phyloP scores from a whole-genome alignment of 768 basidiomycete genomes.

The Nidularia pulvinata region DNA sequence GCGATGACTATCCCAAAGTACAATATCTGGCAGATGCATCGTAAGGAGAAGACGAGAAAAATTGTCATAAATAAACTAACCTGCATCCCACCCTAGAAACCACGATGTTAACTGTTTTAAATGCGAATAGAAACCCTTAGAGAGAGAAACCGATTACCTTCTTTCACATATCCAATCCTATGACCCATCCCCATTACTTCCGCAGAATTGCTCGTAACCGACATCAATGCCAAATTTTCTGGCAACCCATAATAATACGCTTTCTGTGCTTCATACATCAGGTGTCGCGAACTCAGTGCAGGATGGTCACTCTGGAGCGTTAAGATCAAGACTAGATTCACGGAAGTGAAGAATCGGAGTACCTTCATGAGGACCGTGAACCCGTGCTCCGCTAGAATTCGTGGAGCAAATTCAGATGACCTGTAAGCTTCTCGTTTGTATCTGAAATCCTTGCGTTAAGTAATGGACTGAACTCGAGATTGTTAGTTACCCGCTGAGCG shows the following conservation, averaged over 20 bases:
- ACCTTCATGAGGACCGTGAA: conserved; percentile 69
- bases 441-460: conserved; percentile 17
- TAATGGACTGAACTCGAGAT: background rate
- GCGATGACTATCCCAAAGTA: background rate
- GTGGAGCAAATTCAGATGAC: conserved; percentile 69
- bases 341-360: background rate
- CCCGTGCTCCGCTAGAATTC: conserved; percentile 59
- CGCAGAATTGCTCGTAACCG: background rate
- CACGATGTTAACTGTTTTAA: too few species aligned
- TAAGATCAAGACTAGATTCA: background rate
- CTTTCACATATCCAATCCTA: background rate
- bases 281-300: background rate
- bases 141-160: background rate
- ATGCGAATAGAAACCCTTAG: too few species aligned
- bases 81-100: too few species aligned
- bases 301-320: background rate
- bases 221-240: background rate
- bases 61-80: background rate
- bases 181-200: background rate
- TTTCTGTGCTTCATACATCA: background rate
- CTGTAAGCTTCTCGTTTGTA: conserved; percentile 77
- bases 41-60: background rate
- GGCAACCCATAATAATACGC: background rate
- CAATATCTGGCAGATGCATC: background rate
- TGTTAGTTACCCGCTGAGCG: background rate